Percentiles rank a stretch among this genome's conserved stretches.
phyloP scores from a whole-genome alignment of 306 rosid genomes.

The Cicer bijugum region DNA sequence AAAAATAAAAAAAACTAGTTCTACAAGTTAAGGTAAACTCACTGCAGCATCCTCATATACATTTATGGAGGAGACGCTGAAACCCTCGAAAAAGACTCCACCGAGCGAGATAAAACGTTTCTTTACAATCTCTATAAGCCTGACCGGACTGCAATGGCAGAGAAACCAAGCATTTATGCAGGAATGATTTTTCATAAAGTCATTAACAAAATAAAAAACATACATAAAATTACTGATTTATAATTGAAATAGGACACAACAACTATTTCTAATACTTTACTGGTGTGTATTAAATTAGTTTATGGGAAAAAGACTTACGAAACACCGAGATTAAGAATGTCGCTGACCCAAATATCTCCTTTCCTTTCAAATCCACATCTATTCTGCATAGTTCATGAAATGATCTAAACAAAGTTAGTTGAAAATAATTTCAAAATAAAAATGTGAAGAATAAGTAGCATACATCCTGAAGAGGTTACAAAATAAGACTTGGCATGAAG shows the following conservation, averaged over 20 bases:
- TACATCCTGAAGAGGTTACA: conserved; percentile 16
- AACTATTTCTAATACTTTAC: conserved; percentile 17
- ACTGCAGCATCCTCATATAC: conserved; percentile 83
- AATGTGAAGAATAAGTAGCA: conserved; percentile 2
- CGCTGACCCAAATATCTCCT: conserved; percentile 92
- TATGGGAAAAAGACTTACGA: conserved; percentile 67
- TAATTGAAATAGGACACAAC: conserved; percentile 25
- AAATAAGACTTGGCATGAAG: conserved; percentile 16
- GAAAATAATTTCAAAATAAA: conserved; percentile 3
- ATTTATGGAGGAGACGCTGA: conserved; percentile 60
- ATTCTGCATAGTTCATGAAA: conserved; percentile 66
- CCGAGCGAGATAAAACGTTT: conserved; percentile 77
- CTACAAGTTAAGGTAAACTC: conserved; percentile 55
- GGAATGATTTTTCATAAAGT: neutral
- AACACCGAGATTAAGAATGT: conserved; percentile 93
- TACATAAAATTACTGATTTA: conserved; percentile 15
- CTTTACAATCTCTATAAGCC: conserved; percentile 83
- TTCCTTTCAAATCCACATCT: conserved; percentile 93
- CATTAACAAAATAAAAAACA: conserved; percentile 5
- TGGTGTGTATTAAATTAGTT: conserved; percentile 29
- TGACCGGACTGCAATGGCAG: conserved; percentile 65
- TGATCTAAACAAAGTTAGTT: conserved; percentile 23
- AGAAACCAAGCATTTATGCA: conserved; percentile 4
- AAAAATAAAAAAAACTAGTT: neutral
- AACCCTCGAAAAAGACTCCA: conserved; percentile 79